Conservation (phyloP, 768 basidiomycete genomes). For the Russula virescens region DNA sequence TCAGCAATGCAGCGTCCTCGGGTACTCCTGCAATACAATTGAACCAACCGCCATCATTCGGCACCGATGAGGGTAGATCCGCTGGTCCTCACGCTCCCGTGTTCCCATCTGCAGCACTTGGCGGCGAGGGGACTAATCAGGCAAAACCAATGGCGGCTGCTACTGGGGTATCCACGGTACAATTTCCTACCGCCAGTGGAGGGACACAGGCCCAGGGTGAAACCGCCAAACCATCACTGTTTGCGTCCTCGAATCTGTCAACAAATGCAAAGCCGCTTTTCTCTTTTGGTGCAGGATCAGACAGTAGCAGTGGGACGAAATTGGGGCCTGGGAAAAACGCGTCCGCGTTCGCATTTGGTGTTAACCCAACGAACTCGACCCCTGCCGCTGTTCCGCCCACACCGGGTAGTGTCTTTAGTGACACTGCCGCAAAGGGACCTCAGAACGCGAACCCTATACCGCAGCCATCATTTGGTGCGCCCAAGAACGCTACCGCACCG, state of each 20-base stretch:
- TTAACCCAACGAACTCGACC: not conserved
- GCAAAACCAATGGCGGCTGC: not conserved
- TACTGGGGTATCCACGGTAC: not conserved
- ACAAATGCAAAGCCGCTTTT: conserved; percentile 2
- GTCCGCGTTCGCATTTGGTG: not conserved
- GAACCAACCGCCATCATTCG: conserved; percentile 8
- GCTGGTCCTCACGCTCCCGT: not conserved
- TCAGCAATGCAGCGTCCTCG: conserved; percentile 13
- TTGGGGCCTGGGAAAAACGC: conserved; percentile 3
- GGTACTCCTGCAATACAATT: not conserved
- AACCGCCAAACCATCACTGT: not conserved
- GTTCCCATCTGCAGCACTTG: not conserved
- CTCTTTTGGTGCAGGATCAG: conserved; percentile 6
- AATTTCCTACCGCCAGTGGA: conserved; percentile 4
- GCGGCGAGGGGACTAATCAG: not conserved
- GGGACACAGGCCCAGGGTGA: not conserved
- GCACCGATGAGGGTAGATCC: conserved; percentile 1
- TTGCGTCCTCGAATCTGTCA: not conserved
- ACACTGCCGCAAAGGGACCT: conserved; percentile 1
- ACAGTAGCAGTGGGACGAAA: not conserved
- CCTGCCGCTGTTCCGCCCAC: conserved; percentile 13
- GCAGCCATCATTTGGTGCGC: conserved; percentile 11
- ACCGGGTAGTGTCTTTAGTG: conserved; percentile 18
- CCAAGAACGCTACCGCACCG: conserved; percentile 8
- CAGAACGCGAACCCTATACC: conserved; percentile 5